These are phyloP conservation scores for Colletotrichum higginsianum DNA, from an alignment of 2,329 filamentous ascomycete species.

Conservation along the genomic window DNA sequence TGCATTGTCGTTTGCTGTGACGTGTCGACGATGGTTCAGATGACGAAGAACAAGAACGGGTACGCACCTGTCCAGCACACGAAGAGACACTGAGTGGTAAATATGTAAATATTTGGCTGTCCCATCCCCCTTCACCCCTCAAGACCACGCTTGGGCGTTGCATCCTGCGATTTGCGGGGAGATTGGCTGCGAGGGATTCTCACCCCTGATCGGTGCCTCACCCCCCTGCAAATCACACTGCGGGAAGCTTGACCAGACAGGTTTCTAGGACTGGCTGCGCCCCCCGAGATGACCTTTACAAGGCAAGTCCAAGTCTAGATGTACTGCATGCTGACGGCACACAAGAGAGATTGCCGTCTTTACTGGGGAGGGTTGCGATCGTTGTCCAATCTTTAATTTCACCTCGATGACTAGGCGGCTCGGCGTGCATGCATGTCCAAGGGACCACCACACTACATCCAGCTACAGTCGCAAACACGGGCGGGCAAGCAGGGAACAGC, in stretches of 20 bases:
- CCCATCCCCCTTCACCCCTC: neutral
- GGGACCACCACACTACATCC: neutral
- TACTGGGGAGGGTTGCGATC: neutral
- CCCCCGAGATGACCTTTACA: neutral
- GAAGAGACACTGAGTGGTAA: constrained; percentile 1
- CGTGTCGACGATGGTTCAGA: neutral
- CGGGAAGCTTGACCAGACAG: neutral
- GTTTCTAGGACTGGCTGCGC: neutral
- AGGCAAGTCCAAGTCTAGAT: neutral
- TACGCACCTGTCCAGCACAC: neutral
- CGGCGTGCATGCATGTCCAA: neutral
- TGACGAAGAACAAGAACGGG: neutral
- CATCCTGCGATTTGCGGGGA: neutral
- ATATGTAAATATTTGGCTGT: neutral
- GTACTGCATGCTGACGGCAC: neutral
- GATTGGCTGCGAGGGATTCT: constrained; percentile 17
- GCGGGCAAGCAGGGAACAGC: neutral
- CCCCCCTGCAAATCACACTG: constrained; percentile 6
- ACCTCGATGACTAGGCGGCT: neutral
- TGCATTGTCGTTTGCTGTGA: neutral
- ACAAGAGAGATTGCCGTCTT: neutral
- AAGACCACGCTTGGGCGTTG: neutral
- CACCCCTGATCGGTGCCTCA: neutral
- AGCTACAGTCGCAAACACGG: neutral
- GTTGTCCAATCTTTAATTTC: neutral